These are phyloP conservation scores for Kwoniella shivajii DNA, from an alignment of 1,284 basidiomycete species.

Conservation along the genomic window DNA sequence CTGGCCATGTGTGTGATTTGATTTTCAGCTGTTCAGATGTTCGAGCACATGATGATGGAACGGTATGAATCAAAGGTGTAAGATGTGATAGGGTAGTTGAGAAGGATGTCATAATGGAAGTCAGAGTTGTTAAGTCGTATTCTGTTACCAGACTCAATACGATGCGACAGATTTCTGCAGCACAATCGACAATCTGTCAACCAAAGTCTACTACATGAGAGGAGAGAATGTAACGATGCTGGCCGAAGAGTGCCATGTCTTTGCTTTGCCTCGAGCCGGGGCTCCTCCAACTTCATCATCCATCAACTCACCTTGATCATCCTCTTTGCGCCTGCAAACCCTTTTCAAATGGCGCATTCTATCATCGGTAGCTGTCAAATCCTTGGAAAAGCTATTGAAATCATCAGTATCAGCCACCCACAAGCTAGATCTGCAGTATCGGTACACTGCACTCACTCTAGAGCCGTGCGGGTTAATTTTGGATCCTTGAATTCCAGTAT, in stretches of 20 bases:
- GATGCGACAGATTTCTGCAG: slow-evolving; percentile 26
- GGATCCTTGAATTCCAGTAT: slow-evolving; percentile 77
- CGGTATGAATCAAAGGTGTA: slow-evolving; percentile 62
- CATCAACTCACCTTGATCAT: slow-evolving; percentile 20
- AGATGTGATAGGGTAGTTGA: slow-evolving; percentile 54
- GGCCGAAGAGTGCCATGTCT: no score
- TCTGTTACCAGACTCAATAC: slow-evolving; percentile 37
- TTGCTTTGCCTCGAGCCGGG: no score
- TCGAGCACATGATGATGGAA: slow-evolving; percentile 72
- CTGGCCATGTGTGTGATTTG: slow-evolving; percentile 79
- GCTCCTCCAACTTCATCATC: no score
- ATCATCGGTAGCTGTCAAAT: slow-evolving; percentile 55
- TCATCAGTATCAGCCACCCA: not conserved
- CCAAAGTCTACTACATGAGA: no score
- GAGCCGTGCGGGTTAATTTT: slow-evolving; percentile 63
- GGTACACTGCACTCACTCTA: slow-evolving; percentile 62
- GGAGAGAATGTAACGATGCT: no score
- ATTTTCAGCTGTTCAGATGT: slow-evolving; percentile 67
- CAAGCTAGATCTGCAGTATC: not conserved
- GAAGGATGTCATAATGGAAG: slow-evolving; percentile 49
- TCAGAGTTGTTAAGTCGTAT: slow-evolving; percentile 28
- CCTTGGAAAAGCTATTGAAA: slow-evolving; percentile 32
- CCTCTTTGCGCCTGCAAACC: slow-evolving; percentile 59
- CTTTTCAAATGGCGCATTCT: slow-evolving; percentile 75
- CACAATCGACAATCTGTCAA: no score